A percentile compares a stretch with the other conserved stretches of the same genome.
These are phyloP conservation scores for Megacollybia marginata DNA, from an alignment of 768 basidiomycete genomes.

Conservation along the genomic window DNA sequence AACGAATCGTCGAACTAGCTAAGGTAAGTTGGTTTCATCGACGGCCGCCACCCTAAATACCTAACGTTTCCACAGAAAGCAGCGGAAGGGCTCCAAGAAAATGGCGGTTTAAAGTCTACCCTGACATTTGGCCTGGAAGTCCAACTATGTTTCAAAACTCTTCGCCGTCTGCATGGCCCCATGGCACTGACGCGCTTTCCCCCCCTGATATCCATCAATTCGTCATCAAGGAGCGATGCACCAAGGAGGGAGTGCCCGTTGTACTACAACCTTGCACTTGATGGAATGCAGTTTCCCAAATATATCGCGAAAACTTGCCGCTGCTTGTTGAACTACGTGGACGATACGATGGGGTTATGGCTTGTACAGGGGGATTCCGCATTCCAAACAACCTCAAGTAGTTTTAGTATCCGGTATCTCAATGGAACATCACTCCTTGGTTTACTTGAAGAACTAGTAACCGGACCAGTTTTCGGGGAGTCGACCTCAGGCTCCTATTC, in stretches of 20 bases:
- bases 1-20: background rate
- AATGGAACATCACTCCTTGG: too few species aligned
- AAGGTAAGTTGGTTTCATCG: background rate
- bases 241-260: slow-evolving; percentile 15
- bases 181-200: slow-evolving; percentile 17
- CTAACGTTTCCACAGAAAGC: too few species aligned
- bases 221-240: slow-evolving; percentile 8
- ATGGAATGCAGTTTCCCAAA: slow-evolving; percentile 21
- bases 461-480: too few species aligned
- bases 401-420: too few species aligned
- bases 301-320: slow-evolving; percentile 28
- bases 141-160: slow-evolving; percentile 18
- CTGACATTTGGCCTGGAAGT: slow-evolving; percentile 24
- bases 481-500: too few species aligned
- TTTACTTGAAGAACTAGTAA: too few species aligned
- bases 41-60: too few species aligned
- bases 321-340: slow-evolving; percentile 20
- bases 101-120: background rate
- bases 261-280: slow-evolving; percentile 35
- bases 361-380: slow-evolving; percentile 21
- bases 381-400: too few species aligned
- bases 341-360: slow-evolving; percentile 36
- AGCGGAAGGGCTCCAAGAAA: background rate
- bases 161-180: slow-evolving; percentile 27
- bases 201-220: slow-evolving; percentile 25